Base-by-base conservation (phyloP, 2,329 filamentous ascomycete genomes). In the Aspergillus pseudoglaucus region DNA sequence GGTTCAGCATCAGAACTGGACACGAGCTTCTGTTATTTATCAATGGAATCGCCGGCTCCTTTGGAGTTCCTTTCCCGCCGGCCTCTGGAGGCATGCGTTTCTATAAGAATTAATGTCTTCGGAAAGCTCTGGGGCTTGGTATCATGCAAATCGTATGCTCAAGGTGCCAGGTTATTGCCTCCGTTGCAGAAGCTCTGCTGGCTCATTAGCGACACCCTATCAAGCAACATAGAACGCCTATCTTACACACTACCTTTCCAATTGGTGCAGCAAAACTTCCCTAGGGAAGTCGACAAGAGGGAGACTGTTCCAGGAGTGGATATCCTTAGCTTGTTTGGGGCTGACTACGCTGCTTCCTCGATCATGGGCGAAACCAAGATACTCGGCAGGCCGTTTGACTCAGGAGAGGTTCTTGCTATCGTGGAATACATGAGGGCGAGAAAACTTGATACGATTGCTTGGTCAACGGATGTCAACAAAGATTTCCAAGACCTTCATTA, bases 111-210 rank as follows among this genome's bases (percentile, higher is more conserved):
- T 58, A 90, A 88, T 54, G 88, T 88, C 0, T 95, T 94, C 59
- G 77, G 80, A 55, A 87, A 94, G 58, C 70, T 94, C 0, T 95
- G 89, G 90, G 90, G 90, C 0, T 71, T 95, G 18, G 88, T 95
- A 42, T 83, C 87, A 4, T 95, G 89, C 54, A 88, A 95, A 61
- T 81, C 85, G 0, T 94, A 93, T 56, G 87, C 87, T 0, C 57
- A 78, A 47, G 87, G 87, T 12, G 90, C 90, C 85, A 79, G 88
- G 17, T 87, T 95, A 0, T 88, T 87, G 0, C 94, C 95, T 59
- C 88, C 88, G 0, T 88, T 93, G 44, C 80, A 89, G 10, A 94
- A 93, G 64, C 88, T 94, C 81, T 95, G 88, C 62, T 83, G 88
- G n/a, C 72, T 95, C 6, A 80, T 95, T 1, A 87, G 88, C 6